A percentile compares a stretch with the other conserved stretches of the same genome.
Conservation (phyloP, 345 rosid genomes). For the Cardamine resedifolia region DNA sequence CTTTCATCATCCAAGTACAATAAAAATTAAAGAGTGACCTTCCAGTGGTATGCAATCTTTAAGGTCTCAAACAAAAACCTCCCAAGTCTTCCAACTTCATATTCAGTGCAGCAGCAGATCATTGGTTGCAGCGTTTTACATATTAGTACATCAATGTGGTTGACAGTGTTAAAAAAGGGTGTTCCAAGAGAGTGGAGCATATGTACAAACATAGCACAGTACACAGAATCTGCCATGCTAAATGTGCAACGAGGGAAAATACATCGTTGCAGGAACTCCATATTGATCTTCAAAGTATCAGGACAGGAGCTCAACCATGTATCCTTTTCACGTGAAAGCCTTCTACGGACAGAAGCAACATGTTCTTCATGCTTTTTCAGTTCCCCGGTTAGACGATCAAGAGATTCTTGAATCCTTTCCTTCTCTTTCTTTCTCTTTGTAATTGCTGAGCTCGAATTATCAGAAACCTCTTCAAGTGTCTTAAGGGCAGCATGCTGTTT, state of each 20-base stretch:
- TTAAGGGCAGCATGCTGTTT: constrained; percentile 96
- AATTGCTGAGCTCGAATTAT: constrained; percentile 93
- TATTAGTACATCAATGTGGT: constrained; percentile 95
- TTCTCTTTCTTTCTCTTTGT: constrained; percentile 97
- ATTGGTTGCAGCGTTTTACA: constrained; percentile 98
- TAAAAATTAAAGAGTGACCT: constrained; percentile 48
- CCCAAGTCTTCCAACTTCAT: constrained; percentile 97
- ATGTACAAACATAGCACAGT: constrained; percentile 97
- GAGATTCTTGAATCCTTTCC: constrained; percentile 98
- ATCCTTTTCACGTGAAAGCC: constrained; percentile 93
- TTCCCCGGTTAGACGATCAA: constrained; percentile 86
- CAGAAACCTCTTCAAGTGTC: constrained; percentile 90
- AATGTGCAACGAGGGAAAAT: constrained; percentile 99
- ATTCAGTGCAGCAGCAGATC: constrained; percentile 99
- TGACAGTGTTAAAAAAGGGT: constrained; percentile 96
- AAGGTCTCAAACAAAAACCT: constrained; percentile 88
- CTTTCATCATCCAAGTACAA: neutral
- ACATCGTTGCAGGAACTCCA: constrained; percentile 99
- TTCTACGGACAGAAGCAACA: constrained; percentile 87
- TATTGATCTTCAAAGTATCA: constrained; percentile 95
- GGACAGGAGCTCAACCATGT: constrained; percentile 98
- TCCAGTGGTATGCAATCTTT: constrained; percentile 96
- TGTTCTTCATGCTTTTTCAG: constrained; percentile 87
- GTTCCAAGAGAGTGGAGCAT: constrained; percentile 98
- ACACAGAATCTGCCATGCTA: constrained; percentile 99